Evolutionary conservation across 176 grass and related monocot species (phyloP).

Genomic region (Neostapfia colusana): DNA sequence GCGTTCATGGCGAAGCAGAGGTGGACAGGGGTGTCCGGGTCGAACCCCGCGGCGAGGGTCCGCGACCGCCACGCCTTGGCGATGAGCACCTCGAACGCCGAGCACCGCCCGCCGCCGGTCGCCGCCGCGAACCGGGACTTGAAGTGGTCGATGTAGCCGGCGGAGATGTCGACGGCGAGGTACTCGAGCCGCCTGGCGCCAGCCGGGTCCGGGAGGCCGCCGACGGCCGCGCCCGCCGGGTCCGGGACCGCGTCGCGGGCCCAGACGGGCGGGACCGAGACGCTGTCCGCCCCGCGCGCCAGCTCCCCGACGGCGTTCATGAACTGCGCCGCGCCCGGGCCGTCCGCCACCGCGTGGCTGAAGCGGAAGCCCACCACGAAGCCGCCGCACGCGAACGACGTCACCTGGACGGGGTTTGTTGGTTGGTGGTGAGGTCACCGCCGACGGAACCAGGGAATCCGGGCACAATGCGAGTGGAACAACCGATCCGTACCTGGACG

Average conservation of each 20-base stretch:
- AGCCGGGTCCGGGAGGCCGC: conserved; percentile 47
- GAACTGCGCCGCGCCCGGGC: conserved; percentile 72
- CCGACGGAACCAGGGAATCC: too few relatives aligned
- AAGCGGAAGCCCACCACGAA: conserved; percentile 93
- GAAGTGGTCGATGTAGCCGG: conserved; percentile 85
- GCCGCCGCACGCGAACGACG: conserved; percentile 74
- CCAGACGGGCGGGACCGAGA: conserved; percentile 48
- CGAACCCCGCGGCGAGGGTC: conserved; percentile 54
- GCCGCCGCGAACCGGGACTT: conserved; percentile 55
- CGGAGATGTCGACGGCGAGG: conserved; percentile 76
- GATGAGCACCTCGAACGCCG: conserved; percentile 81
- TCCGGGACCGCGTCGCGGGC: conserved; percentile 60
- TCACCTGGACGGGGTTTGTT: conserved; percentile 53
- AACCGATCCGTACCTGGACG: conserved; percentile 44
- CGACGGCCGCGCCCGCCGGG: conserved; percentile 41
- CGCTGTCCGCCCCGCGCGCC: conserved; percentile 43
- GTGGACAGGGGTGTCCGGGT: conserved; percentile 41
- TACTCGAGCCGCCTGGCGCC: conserved; percentile 57
- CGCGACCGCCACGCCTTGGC: conserved; percentile 88
- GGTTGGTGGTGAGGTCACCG: too few relatives aligned
- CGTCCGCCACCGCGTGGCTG: conserved; percentile 90
- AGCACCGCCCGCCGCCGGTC: conserved; percentile 58
- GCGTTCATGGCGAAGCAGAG: conserved; percentile 91
- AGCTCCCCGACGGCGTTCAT: conserved; percentile 80
- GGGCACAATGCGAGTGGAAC: background rate